Base-by-base conservation (phyloP, 495 filamentous ascomycete species). In the Monascus purpureus region DNA sequence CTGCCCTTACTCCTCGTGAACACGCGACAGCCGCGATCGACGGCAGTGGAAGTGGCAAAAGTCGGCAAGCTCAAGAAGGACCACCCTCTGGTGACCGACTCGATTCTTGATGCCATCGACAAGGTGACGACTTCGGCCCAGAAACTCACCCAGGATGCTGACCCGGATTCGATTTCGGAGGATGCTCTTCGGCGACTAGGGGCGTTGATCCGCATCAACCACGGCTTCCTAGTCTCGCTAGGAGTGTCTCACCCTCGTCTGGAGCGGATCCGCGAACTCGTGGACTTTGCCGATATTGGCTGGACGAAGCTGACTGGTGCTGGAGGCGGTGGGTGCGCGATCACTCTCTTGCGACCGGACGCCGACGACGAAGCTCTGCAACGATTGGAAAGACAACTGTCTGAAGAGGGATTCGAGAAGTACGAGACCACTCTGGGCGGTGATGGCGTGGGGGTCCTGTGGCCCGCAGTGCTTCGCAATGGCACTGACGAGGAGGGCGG, bases 251-350 rank as follows among this genome's bases (percentile, higher is more conserved):
- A 97, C 56, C 90, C 90, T 9, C 74, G 80, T 20, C 67, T 97
- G 29, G 90, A 97, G 55, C 76, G 88, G 4, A 80, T 97, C 41
- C 70, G 90, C 14, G 88, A 93, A 57, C 64, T 97, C 12, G 82
- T 95, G 29, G 88, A 95, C 42, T 72, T 81, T 37, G 68, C 81
- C 19, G 77, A 82, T n/a, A 78, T 93, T 33, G 90, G 90, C 19
- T 95, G 85, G 84, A 92, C 90, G 4, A 97, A 97, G 49, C 68
- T 97, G 29, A 97, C 90, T 1, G 90, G 90, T 35, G 90, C 87
- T 4, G 90, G 90, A 8, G 90, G 88, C 3, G 90, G 90, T 24
- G 90, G 90, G 1, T 94, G 90, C 52, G 85, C 86, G 1, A 95
- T 97, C 43, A 90, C 87, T 2, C 56, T 97, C 4, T 62, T 96